These are phyloP conservation scores for Candida coquimbonensis DNA, from an alignment of 805 yeast species.

Conservation along the genomic window DNA sequence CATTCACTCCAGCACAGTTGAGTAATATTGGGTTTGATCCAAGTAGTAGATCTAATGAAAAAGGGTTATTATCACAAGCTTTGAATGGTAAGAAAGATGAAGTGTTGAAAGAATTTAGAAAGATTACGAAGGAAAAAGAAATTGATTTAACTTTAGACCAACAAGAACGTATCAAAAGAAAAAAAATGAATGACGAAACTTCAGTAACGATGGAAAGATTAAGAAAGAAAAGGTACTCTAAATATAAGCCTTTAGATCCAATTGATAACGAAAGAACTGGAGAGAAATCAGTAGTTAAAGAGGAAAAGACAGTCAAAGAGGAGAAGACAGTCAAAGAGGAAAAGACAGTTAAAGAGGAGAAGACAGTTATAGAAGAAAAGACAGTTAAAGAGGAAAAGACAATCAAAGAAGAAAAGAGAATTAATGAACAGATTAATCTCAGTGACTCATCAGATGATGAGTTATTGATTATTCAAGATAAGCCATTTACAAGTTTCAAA, in stretches of 20 bases:
- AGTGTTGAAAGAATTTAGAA: slow-evolving; percentile 24
- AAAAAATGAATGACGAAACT: slow-evolving; percentile 22
- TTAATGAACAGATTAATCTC: no score
- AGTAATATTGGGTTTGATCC: slow-evolving; percentile 48
- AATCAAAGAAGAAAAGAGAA: no score
- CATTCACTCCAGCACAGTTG: slow-evolving; percentile 34
- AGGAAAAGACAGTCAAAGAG: neutral
- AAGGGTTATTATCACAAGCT: slow-evolving; percentile 10
- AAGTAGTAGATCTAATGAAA: slow-evolving; percentile 23
- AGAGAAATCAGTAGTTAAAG: slow-evolving; percentile 7
- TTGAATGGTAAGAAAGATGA: slow-evolving; percentile 14
- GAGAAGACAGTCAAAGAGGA: no score
- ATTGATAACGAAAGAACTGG: slow-evolving; percentile 1
- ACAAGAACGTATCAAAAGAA: slow-evolving; percentile 23
- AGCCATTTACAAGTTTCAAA: slow-evolving; percentile 7
- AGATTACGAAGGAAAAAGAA: slow-evolving; percentile 26
- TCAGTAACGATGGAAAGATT: slow-evolving; percentile 24
- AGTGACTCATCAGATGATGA: no score
- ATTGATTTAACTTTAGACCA: slow-evolving; percentile 28
- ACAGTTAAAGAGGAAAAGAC: no score
- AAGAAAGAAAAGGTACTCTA: slow-evolving; percentile 3
- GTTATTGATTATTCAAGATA: no score
- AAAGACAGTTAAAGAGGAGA: neutral
- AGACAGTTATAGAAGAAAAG: no score
- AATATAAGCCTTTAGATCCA: neutral